Conservation (phyloP, 352 stramenopile genomes). For the Blastocystis sp. region DNA sequence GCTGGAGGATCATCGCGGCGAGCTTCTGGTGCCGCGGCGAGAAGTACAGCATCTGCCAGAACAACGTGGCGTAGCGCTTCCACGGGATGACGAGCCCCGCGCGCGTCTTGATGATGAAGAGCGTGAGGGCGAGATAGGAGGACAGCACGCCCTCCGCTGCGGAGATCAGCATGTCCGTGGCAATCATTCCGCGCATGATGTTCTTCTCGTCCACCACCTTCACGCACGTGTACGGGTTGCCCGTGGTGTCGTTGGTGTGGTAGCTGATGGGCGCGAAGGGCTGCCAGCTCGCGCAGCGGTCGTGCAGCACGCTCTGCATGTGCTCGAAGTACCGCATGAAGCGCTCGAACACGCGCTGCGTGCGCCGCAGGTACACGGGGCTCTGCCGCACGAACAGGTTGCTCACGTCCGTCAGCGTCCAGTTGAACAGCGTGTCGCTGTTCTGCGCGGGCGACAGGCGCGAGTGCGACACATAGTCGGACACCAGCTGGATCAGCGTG, state of each 20-base stretch:
- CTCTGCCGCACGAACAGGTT: conserved; percentile 61
- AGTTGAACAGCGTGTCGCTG: conserved; percentile 51
- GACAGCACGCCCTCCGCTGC: conserved; percentile 56
- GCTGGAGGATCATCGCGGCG: conserved; percentile 42
- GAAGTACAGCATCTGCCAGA: conserved; percentile 60
- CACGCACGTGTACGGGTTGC: neutral
- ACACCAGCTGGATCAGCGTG: conserved; percentile 56
- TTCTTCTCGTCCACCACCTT: neutral
- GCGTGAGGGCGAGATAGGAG: conserved; percentile 48
- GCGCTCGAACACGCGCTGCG: conserved; percentile 54
- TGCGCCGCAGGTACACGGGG: conserved; percentile 57
- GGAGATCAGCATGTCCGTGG: conserved; percentile 47
- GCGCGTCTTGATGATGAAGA: conserved; percentile 49
- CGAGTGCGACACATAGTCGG: conserved; percentile 58
- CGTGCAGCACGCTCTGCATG: conserved; percentile 13
- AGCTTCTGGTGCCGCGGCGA: conserved; percentile 65
- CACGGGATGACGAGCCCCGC: conserved; percentile 46
- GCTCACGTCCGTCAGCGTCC: conserved; percentile 63
- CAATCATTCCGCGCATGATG: conserved; percentile 3
- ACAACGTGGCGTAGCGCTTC: conserved; percentile 45
- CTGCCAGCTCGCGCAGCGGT: conserved; percentile 35
- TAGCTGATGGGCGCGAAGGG: conserved; percentile 12
- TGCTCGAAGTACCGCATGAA: conserved; percentile 63
- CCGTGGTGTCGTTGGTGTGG: neutral
- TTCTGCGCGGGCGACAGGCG: conserved; percentile 44